Percentiles rank a stretch among this genome's conserved stretches.
Evolutionary conservation across 163 green algal genomes (phyloP).

Genomic region (Volvox carteri): DNA sequence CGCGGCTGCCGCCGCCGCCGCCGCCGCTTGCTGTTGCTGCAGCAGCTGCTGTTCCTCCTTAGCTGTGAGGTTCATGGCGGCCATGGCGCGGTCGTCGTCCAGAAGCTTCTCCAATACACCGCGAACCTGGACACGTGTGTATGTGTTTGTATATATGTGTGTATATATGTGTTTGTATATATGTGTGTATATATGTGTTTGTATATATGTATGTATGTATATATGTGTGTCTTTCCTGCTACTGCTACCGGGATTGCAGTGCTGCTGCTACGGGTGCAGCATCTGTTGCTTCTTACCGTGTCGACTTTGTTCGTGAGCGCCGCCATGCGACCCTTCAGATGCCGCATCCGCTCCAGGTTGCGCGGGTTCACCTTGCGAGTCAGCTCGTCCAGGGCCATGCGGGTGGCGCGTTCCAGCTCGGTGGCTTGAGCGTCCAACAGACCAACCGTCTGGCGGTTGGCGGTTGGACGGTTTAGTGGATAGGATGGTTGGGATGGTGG

Average conservation of each 20-base stretch:
- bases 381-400: constrained; percentile 85
- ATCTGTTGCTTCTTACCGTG: constrained; percentile 41
- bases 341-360: constrained; percentile 89
- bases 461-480: not conserved
- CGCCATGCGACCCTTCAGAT: constrained; percentile 89
- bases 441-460: constrained; percentile 20
- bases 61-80: constrained; percentile 79
- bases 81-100: constrained; percentile 89
- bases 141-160: no score
- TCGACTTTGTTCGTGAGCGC: constrained; percentile 76
- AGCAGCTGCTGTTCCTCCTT: constrained; percentile 56
- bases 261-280: no score
- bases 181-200: no score
- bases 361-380: constrained; percentile 79
- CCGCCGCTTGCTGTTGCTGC: no score
- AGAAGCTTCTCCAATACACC: constrained; percentile 90
- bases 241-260: no score
- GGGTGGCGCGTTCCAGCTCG: constrained; percentile 82
- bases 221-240: no score
- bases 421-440: constrained; percentile 70
- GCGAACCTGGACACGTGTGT: constrained; percentile 63
- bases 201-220: no score
- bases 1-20: not conserved
- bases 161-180: no score
- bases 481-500: no score